Conservation (phyloP, 148 eudicot species). For the Rhododendron henanense region DNA sequence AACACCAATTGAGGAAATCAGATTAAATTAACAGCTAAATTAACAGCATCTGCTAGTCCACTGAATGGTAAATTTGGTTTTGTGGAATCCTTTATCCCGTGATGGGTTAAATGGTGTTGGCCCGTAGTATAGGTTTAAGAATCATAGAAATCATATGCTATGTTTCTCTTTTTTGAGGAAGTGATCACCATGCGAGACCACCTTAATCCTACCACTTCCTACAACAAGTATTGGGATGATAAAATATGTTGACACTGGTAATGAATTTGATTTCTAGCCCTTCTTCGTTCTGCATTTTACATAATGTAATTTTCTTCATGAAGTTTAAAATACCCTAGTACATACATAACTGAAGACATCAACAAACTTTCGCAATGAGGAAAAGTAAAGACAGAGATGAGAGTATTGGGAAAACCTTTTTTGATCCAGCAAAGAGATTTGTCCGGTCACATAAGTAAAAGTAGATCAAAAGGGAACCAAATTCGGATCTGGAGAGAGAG, state of each 20-base stretch:
- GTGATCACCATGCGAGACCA: background rate
- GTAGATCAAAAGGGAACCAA: conserved; percentile 67
- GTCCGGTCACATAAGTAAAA: conserved; percentile 90
- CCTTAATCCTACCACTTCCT: background rate
- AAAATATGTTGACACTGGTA: background rate
- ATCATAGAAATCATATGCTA: background rate
- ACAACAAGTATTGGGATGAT: background rate
- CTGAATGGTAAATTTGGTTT: background rate
- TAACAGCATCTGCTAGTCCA: conserved; percentile 7
- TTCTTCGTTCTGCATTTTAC: background rate
- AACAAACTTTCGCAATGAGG: background rate
- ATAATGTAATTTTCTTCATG: background rate
- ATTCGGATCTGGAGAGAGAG: conserved; percentile 58
- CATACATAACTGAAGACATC: background rate
- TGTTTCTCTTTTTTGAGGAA: background rate
- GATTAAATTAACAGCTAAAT: background rate
- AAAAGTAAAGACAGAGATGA: background rate
- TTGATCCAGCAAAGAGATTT: conserved; percentile 64
- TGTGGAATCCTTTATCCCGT: background rate
- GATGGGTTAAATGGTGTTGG: background rate
- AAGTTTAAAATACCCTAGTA: background rate
- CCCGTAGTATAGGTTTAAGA: background rate
- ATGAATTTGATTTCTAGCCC: background rate
- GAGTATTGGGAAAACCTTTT: conserved; percentile 46
- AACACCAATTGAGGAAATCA: background rate